A percentile compares a stretch with the other conserved stretches of the same genome.
Conservation (phyloP, 208 protist genomes). For the Entamoeba invadens region DNA sequence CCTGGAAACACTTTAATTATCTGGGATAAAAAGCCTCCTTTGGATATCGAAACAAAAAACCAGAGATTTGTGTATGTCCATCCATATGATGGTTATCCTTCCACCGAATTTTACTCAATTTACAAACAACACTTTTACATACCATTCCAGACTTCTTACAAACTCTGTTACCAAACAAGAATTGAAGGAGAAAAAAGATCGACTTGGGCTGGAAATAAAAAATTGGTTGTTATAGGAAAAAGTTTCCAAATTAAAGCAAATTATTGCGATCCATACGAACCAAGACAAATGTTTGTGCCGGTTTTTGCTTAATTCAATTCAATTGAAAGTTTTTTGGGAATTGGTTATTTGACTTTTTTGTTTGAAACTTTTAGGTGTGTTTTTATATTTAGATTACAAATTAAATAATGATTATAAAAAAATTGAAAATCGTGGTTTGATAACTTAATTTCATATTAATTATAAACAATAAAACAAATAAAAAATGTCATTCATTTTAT, state of each 20-base stretch:
- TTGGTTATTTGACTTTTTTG: too few relatives aligned
- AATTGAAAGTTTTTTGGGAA: too few relatives aligned
- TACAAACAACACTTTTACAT: neutral
- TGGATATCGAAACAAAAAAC: neutral
- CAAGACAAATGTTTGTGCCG: neutral
- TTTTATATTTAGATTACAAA: too few relatives aligned
- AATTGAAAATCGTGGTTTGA: too few relatives aligned
- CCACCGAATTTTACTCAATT: neutral
- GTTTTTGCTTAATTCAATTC: neutral
- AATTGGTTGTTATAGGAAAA: neutral
- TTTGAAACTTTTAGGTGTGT: too few relatives aligned
- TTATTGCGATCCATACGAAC: neutral
- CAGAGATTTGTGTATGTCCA: neutral
- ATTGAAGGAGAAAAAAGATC: neutral
- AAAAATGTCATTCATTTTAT: too few relatives aligned
- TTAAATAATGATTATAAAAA: too few relatives aligned
- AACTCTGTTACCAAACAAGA: neutral
- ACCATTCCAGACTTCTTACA: neutral
- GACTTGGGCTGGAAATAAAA: neutral
- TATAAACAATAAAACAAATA: too few relatives aligned
- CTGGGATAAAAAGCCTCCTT: neutral
- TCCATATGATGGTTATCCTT: too few relatives aligned
- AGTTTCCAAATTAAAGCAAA: neutral
- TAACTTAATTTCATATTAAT: too few relatives aligned
- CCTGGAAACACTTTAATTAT: neutral